These are phyloP conservation scores for Phytophthora kernoviae DNA, from an alignment of 352 stramenopile genomes.

Conservation along the genomic window DNA sequence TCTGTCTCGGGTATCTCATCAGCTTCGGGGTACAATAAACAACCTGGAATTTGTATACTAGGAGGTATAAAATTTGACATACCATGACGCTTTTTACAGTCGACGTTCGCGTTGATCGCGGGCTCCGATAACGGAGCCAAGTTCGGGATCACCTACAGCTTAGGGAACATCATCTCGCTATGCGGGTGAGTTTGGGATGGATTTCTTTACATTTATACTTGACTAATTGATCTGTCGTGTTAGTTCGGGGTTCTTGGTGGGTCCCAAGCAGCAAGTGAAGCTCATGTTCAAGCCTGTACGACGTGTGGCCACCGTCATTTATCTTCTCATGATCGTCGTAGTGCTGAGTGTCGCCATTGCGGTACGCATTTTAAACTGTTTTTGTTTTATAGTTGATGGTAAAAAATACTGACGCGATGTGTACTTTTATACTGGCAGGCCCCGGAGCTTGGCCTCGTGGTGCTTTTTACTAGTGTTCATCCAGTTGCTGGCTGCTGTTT, in stretches of 20 bases:
- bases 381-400: neutral
- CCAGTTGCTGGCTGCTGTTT: slow-evolving; percentile 76
- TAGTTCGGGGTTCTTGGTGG: slow-evolving; percentile 83
- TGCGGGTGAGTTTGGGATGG: slow-evolving; percentile 56
- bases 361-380: slow-evolving; percentile 32
- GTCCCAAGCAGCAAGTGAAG: slow-evolving; percentile 81
- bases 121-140: slow-evolving; percentile 72
- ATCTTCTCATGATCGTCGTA: slow-evolving; percentile 78
- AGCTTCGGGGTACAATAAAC: slow-evolving; percentile 67
- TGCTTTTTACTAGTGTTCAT: slow-evolving; percentile 82
- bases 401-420: neutral
- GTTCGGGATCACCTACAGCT: slow-evolving; percentile 83
- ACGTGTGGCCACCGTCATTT: slow-evolving; percentile 71
- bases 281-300: slow-evolving; percentile 89
- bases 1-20: slow-evolving; percentile 81
- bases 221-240: slow-evolving; percentile 2
- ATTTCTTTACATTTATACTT: slow-evolving; percentile 3
- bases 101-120: slow-evolving; percentile 77
- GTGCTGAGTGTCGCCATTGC: slow-evolving; percentile 75
- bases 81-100: slow-evolving; percentile 41
- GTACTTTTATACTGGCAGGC: slow-evolving; percentile 32
- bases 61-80: neutral
- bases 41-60: neutral
- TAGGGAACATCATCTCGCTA: slow-evolving; percentile 85
- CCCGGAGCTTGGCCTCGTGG: slow-evolving; percentile 68